Conservation (phyloP, 768 basidiomycete species). For the Phanerodontia chrysosporium region DNA sequence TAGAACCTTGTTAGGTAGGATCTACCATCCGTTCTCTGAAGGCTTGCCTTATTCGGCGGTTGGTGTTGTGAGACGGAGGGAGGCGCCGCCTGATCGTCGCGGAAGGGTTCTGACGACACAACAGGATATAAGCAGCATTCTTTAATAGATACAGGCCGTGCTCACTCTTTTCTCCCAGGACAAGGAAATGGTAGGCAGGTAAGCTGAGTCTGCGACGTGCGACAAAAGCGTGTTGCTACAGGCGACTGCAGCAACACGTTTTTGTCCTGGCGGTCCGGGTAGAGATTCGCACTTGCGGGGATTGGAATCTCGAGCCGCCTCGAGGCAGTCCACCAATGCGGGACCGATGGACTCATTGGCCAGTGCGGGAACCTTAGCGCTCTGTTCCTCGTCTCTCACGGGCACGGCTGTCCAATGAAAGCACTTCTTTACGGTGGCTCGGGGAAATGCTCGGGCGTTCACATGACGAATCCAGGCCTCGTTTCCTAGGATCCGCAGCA, state of each 20-base stretch:
- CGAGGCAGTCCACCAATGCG: background rate
- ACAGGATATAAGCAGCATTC: background rate
- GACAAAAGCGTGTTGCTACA: background rate
- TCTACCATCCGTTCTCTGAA: background rate
- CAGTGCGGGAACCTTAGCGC: background rate
- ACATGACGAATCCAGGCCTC: background rate
- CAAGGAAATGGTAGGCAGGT: background rate
- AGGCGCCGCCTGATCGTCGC: background rate
- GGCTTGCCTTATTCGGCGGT: background rate
- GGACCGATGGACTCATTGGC: background rate
- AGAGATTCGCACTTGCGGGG: background rate
- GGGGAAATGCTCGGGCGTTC: background rate
- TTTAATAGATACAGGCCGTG: background rate
- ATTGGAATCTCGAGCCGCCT: background rate
- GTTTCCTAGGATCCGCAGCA: no score
- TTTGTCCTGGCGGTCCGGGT: background rate
- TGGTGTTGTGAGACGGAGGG: background rate
- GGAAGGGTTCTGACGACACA: background rate
- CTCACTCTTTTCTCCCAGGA: background rate
- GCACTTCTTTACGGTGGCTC: background rate
- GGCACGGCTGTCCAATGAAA: no score
- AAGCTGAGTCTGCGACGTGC: background rate
- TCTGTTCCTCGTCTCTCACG: background rate
- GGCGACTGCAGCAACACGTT: background rate
- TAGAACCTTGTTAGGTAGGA: background rate